Percentiles rank a stretch among this genome's conserved stretches.
phyloP scores from a whole-genome alignment of 495 filamentous ascomycete species.

The Tuber microsphaerosporum region DNA sequence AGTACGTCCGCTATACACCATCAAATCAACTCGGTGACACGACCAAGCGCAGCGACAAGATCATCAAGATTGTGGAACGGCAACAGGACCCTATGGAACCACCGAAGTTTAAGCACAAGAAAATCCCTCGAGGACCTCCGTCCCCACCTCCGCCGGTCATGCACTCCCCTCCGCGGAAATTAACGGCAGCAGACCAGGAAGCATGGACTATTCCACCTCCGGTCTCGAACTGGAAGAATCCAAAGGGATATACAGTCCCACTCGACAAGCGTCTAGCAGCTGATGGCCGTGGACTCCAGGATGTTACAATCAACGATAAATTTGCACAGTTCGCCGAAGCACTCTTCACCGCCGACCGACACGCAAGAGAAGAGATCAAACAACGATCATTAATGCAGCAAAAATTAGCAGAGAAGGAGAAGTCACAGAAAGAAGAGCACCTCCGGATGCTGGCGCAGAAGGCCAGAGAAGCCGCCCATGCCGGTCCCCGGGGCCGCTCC shows the following conservation, averaged over 20 bases:
- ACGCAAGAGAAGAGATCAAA: conserved; percentile 90
- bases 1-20: conserved; percentile 91
- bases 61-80: conserved; percentile 95
- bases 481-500: conserved; percentile 51
- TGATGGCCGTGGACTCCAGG: conserved; percentile 84
- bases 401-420: conserved; percentile 92
- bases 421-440: conserved; percentile 84
- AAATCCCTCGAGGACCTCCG: conserved; percentile 90
- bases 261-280: conserved; percentile 95
- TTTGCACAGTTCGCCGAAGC: conserved; percentile 95
- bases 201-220: conserved; percentile 92
- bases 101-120: conserved; percentile 97
- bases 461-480: conserved; percentile 69
- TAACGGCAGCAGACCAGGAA: conserved; percentile 95
- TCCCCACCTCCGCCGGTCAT: conserved; percentile 88
- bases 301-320: conserved; percentile 97
- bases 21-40: conserved; percentile 96
- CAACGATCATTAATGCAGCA: conserved; percentile 94
- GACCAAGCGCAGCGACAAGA: conserved; percentile 78
- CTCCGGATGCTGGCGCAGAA: conserved; percentile 83
- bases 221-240: conserved; percentile 98
- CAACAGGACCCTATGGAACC: conserved; percentile 97
- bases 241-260: conserved; percentile 94
- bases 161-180: conserved; percentile 88
- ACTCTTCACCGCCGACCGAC: conserved; percentile 84